Conservation (phyloP, 768 basidiomycete genomes). For the Naganishia randhawae region DNA sequence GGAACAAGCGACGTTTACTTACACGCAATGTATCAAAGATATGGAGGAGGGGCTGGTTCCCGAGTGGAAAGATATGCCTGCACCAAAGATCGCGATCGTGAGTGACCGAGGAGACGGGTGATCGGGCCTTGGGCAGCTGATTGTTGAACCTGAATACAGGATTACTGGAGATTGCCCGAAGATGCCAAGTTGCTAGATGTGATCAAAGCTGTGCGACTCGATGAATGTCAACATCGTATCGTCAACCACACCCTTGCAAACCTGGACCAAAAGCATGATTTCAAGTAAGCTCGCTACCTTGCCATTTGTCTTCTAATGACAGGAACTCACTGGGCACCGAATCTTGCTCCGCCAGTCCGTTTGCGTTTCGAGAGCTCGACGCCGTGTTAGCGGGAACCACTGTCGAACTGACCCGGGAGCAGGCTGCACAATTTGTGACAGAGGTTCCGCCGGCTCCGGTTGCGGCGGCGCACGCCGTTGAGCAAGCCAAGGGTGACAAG, state of each 20-base stretch:
- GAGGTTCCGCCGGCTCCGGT: conserved; percentile 37
- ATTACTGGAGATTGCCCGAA: conserved; percentile 64
- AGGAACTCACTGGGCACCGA: neutral
- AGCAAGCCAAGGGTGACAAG: conserved; percentile 1
- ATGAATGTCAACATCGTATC: conserved; percentile 86
- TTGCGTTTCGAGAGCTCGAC: conserved; percentile 74
- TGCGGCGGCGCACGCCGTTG: conserved; percentile 5
- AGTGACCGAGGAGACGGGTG: conserved; percentile 6
- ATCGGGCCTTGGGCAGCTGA: neutral
- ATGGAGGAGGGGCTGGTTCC: conserved; percentile 55
- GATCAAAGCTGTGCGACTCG: conserved; percentile 84
- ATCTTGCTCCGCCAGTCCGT: conserved; percentile 36
- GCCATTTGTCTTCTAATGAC: neutral
- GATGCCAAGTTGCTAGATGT: conserved; percentile 65
- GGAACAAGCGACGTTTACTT: conserved; percentile 91
- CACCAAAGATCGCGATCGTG: conserved; percentile 79
- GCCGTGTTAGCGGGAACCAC: conserved; percentile 77
- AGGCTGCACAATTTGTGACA: conserved; percentile 48
- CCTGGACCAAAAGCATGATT: conserved; percentile 68
- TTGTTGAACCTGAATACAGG: conserved; percentile 43
- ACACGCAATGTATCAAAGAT: conserved; percentile 78
- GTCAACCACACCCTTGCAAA: conserved; percentile 95
- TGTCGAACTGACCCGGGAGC: conserved; percentile 55
- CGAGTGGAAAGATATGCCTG: conserved; percentile 62
- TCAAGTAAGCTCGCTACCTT: conserved; percentile 55